Evolutionary conservation across 108 stramenopile species (phyloP).

Genomic region (Ochromonas danica): DNA sequence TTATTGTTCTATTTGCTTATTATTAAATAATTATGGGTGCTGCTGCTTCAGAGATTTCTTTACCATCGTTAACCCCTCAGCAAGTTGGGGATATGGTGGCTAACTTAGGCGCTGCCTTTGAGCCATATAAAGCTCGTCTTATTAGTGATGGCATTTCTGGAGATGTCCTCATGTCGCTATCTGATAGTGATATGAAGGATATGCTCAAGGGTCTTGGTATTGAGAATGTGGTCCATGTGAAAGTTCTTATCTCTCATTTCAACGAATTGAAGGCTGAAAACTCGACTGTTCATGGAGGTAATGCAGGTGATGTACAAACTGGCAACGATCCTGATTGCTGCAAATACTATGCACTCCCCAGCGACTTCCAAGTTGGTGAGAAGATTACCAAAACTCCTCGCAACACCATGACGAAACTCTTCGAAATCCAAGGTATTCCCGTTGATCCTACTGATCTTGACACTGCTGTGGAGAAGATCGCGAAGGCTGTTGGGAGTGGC

Average conservation of each 20-base stretch:
- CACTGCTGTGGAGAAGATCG: slow-evolving; percentile 17
- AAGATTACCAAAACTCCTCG: background rate
- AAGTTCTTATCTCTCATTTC: background rate
- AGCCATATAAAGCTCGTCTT: background rate
- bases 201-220: background rate
- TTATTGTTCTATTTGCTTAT: too few relatives aligned
- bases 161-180: background rate
- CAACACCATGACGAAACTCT: background rate
- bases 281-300: too few relatives aligned
- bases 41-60: background rate
- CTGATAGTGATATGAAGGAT: background rate
- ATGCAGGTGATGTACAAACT: background rate
- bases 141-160: slow-evolving; percentile 1
- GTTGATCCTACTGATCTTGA: slow-evolving; percentile 26
- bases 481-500: slow-evolving; percentile 11
- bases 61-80: background rate
- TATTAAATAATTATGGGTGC: too few relatives aligned
- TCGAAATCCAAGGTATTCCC: slow-evolving; percentile 26
- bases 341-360: background rate
- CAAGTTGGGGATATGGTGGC: background rate
- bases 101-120: background rate
- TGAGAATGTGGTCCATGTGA: background rate
- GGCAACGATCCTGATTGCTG: background rate
- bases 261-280: background rate
- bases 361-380: background rate